Evolutionary conservation across 352 stramenopile genomes (phyloP).

Genomic region (Hyaloperonospora arabidopsidis): DNA sequence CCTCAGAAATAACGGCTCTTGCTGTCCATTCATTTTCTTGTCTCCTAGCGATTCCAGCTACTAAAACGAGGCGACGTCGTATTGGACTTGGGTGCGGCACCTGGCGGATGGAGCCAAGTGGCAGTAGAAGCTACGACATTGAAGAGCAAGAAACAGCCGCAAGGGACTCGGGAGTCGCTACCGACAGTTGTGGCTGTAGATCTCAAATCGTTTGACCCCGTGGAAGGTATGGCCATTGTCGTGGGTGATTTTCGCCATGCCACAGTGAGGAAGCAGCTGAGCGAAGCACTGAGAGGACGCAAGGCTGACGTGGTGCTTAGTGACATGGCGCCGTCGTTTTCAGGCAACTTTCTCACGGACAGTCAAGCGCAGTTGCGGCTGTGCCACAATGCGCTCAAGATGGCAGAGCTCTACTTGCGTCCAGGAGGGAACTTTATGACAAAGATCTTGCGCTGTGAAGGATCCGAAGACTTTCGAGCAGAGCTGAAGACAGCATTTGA

Average conservation of each 20-base stretch:
- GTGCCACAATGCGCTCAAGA: constrained; percentile 79
- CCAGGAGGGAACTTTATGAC: constrained; percentile 71
- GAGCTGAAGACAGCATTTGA: constrained; percentile 70
- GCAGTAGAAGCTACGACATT: constrained; percentile 46
- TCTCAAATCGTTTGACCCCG: constrained; percentile 55
- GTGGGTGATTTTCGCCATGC: constrained; percentile 78
- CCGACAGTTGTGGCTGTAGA: constrained; percentile 66
- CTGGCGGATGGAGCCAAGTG: constrained; percentile 80
- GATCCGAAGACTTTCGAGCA: constrained; percentile 62
- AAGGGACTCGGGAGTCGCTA: constrained; percentile 6
- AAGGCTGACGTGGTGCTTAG: constrained; percentile 76
- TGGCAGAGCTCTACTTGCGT: constrained; percentile 74
- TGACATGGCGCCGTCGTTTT: constrained; percentile 85
- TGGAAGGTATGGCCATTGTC: constrained; percentile 61
- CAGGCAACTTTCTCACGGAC: constrained; percentile 67
- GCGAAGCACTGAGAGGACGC: constrained; percentile 34
- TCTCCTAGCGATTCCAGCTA: constrained; percentile 31
- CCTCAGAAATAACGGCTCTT: no score
- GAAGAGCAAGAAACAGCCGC: constrained; percentile 14
- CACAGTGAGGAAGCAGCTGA: constrained; percentile 47
- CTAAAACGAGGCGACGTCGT: constrained; percentile 59
- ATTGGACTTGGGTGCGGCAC: constrained; percentile 75
- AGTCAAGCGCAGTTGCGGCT: constrained; percentile 74
- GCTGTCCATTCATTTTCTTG: neutral
- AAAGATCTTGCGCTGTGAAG: constrained; percentile 76